Evolutionary conservation across 345 rosid species (phyloP).

Genomic region (Streptanthus diversifolius): DNA sequence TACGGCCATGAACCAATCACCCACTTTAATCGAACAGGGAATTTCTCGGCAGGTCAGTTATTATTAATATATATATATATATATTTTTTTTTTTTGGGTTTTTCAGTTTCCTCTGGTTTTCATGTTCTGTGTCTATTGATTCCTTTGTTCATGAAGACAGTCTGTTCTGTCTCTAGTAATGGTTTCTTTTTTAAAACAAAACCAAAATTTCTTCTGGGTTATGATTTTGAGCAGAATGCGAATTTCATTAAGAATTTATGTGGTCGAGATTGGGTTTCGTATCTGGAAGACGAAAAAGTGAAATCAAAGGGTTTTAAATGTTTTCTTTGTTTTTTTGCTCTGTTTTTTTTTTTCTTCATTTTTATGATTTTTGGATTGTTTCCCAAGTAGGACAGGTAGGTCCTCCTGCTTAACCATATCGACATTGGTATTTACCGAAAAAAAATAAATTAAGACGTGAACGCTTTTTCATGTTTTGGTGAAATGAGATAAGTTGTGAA

Average conservation of each 20-base stretch:
- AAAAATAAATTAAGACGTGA: slow-evolving; percentile 6
- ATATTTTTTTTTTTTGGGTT: neutral
- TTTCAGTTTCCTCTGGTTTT: slow-evolving; percentile 1
- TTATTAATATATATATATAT: too few species aligned
- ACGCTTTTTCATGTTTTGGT: slow-evolving; percentile 29
- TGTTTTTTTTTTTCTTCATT: slow-evolving; percentile 12
- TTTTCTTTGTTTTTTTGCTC: neutral
- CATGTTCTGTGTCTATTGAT: neutral
- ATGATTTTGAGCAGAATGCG: slow-evolving; percentile 8
- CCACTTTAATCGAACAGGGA: slow-evolving; percentile 45
- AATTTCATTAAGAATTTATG: slow-evolving; percentile 3
- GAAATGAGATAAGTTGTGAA: slow-evolving; percentile 15
- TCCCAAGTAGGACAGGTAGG: slow-evolving; percentile 29
- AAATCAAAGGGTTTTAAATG: neutral
- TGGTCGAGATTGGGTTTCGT: slow-evolving; percentile 15
- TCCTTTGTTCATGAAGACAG: neutral
- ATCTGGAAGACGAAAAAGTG: slow-evolving; percentile 18
- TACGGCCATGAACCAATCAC: slow-evolving; percentile 48
- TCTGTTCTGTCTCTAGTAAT: neutral
- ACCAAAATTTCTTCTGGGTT: slow-evolving; percentile 18
- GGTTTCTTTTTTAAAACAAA: neutral
- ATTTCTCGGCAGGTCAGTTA: slow-evolving; percentile 48
- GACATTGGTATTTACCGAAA: slow-evolving; percentile 16
- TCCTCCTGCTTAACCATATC: slow-evolving; percentile 28
- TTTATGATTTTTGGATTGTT: slow-evolving; percentile 26